Conservation (phyloP, 2,329 filamentous ascomycete species). For the Colletotrichum musae region DNA sequence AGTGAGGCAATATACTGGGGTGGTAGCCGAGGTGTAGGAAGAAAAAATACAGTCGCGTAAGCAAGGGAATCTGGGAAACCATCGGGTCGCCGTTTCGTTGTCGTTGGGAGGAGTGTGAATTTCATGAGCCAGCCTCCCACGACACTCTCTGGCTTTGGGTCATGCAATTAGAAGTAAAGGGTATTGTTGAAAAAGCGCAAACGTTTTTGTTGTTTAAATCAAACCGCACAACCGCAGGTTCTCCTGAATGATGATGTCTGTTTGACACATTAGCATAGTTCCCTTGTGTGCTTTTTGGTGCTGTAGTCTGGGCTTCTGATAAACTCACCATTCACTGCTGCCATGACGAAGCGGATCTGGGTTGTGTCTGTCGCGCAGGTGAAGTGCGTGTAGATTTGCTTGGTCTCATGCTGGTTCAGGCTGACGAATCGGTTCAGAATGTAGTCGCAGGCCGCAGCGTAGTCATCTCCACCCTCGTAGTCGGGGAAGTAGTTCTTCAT, state of each 20-base stretch:
- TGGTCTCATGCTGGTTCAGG: constrained; percentile 98
- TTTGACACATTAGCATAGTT: constrained; percentile 12
- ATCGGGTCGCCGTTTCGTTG: constrained; percentile 40
- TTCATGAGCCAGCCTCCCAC: constrained; percentile 43
- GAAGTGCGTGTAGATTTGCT: constrained; percentile 99
- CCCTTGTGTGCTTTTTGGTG: constrained; percentile 17
- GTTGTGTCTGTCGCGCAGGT: constrained; percentile 99
- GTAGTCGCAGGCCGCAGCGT: constrained; percentile 96
- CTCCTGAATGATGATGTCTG: constrained; percentile 99
- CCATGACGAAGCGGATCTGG: constrained; percentile 99
- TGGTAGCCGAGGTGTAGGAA: constrained; percentile 33
- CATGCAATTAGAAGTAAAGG: constrained; percentile 53
- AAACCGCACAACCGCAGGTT: constrained; percentile 97
- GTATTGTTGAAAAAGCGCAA: constrained; percentile 58
- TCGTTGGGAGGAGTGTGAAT: constrained; percentile 37
- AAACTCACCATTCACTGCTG: constrained; percentile 92
- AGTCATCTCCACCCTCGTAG: constrained; percentile 96
- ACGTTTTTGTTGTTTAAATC: constrained; percentile 75
- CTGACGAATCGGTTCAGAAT: constrained; percentile 99
- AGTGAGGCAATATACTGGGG: constrained; percentile 32
- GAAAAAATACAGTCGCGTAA: constrained; percentile 41
- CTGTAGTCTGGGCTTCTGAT: neutral
- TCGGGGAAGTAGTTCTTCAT: constrained; percentile 93
- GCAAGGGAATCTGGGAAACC: constrained; percentile 41
- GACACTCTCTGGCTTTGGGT: constrained; percentile 41